Conservation (phyloP, 768 basidiomycete genomes). For the Leucocoprinus leucothites region DNA sequence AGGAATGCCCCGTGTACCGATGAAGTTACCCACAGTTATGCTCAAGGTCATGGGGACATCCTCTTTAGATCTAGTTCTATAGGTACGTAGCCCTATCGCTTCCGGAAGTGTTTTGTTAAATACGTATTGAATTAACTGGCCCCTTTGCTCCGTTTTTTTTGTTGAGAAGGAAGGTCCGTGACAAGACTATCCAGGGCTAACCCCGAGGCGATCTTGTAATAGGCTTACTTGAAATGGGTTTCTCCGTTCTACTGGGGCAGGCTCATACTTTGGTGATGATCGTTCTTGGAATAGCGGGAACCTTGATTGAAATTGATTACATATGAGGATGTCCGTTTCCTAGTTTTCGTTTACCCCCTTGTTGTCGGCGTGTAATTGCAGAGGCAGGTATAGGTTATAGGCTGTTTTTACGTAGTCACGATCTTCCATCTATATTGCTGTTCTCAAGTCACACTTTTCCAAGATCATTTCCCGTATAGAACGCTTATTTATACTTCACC, state of each 20-base stretch:
- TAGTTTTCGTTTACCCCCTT: no score
- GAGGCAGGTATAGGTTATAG: no score
- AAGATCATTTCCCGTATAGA: no score
- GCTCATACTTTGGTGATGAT: neutral
- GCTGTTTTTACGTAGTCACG: no score
- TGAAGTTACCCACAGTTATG: neutral
- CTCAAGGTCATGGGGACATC: neutral
- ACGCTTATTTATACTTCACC: no score
- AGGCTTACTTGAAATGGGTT: slow-evolving; percentile 1
- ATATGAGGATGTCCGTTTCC: neutral
- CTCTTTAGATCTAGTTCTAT: neutral
- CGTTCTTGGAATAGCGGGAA: neutral
- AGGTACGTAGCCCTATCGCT: neutral
- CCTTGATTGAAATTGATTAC: neutral
- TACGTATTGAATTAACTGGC: no score
- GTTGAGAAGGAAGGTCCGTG: no score
- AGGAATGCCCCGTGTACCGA: no score
- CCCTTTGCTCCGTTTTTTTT: no score
- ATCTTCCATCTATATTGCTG: no score
- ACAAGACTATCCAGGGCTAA: neutral
- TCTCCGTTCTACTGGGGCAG: neutral
- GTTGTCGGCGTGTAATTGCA: no score
- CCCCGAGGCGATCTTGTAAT: neutral
- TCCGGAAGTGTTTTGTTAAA: neutral
- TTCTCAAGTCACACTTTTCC: no score